A percentile compares a stretch with the other conserved stretches of the same genome.
Evolutionary conservation across 2,329 filamentous ascomycete genomes (phyloP).

Genomic region (Hypoxylon sp.): DNA sequence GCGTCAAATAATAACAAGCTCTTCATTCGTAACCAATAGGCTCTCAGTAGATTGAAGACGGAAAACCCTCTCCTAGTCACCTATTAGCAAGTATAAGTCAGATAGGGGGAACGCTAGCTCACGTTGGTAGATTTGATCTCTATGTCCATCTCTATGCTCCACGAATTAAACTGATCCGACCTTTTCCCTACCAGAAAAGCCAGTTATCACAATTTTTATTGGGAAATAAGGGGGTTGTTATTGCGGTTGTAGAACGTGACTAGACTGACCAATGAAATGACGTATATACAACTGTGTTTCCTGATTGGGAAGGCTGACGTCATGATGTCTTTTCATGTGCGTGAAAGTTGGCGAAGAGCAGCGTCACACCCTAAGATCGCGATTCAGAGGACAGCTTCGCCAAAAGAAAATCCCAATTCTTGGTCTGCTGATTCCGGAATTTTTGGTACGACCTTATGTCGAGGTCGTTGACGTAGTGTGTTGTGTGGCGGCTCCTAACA

Average conservation of each 20-base stretch:
- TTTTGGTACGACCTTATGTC: conserved; percentile 2
- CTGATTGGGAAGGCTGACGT: conserved; percentile 32
- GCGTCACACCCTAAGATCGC: conserved; percentile 33
- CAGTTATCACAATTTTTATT: neutral
- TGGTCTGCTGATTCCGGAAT: conserved; percentile 20
- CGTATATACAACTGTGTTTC: conserved; percentile 2
- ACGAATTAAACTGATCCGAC: neutral
- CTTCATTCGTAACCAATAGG: neutral
- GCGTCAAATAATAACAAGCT: neutral
- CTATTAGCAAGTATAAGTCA: neutral
- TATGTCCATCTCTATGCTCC: neutral
- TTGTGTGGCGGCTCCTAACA: conserved; percentile 15
- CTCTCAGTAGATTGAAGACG: neutral
- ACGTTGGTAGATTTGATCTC: neutral
- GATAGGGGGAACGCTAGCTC: neutral
- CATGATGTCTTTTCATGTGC: conserved; percentile 27
- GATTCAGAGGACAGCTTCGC: conserved; percentile 10
- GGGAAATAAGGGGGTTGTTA: neutral
- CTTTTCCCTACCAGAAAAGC: neutral
- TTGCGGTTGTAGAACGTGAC: neutral
- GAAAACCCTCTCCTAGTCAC: too few species aligned
- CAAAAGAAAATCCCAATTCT: conserved; percentile 28
- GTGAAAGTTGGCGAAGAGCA: conserved; percentile 28
- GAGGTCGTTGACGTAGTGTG: conserved; percentile 34
- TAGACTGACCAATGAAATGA: conserved; percentile 27